A percentile compares a stretch with the other conserved stretches of the same genome.
Conservation (phyloP, 805 yeast species). For the Candida anglica region DNA sequence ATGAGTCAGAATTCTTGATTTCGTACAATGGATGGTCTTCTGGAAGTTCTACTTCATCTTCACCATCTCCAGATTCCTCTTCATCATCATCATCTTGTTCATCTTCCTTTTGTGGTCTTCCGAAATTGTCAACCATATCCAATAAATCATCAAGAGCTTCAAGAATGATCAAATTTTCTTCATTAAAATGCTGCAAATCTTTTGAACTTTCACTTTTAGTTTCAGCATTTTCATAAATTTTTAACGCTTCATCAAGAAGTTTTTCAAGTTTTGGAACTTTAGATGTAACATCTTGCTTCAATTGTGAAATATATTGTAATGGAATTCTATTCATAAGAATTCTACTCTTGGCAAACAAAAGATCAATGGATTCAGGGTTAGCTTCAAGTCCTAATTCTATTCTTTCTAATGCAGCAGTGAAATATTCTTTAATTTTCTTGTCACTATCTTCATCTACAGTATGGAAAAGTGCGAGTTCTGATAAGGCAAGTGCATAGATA, state of each 20-base stretch:
- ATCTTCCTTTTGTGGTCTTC: constrained; percentile 51
- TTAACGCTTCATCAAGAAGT: constrained; percentile 44
- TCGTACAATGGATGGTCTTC: constrained; percentile 54
- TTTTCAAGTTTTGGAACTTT: constrained; percentile 29
- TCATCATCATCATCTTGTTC: constrained; percentile 36
- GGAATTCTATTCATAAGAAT: constrained; percentile 58
- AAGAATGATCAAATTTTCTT: constrained; percentile 47
- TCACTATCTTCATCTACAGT: constrained; percentile 32
- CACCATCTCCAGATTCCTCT: constrained; percentile 30
- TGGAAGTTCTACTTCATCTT: constrained; percentile 28
- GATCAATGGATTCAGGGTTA: constrained; percentile 42
- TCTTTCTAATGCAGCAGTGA: constrained; percentile 72
- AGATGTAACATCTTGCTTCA: constrained; percentile 35
- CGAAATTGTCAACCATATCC: constrained; percentile 66
- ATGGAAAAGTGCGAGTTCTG: constrained; percentile 59
- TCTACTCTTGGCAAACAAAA: constrained; percentile 52
- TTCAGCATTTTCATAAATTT: constrained; percentile 43
- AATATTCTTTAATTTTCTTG: constrained; percentile 47
- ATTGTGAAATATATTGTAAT: constrained; percentile 49
- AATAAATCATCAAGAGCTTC: constrained; percentile 62
- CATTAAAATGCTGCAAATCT: constrained; percentile 29
- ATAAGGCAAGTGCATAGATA: constrained; percentile 68
- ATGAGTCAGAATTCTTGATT: constrained; percentile 36
- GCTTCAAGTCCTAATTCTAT: constrained; percentile 52
- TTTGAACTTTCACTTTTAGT: constrained; percentile 16